Conservation (phyloP, 306 rosid genomes). For the Vigna angularis region DNA sequence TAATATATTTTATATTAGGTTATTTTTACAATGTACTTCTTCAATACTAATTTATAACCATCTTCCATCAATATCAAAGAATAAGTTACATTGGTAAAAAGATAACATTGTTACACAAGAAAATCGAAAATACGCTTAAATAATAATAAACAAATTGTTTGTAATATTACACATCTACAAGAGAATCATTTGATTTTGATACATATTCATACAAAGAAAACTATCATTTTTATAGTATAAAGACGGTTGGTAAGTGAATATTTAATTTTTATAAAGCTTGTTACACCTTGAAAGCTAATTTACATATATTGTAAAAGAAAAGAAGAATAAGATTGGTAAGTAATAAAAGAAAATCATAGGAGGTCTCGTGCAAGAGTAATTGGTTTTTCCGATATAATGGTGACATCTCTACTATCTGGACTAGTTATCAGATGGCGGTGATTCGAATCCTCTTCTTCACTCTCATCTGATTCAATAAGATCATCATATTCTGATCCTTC, state of each 20-base stretch:
- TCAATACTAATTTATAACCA: no score
- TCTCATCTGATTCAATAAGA: constrained; percentile 59
- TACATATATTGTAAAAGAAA: constrained; percentile 44
- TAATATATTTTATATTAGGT: no score
- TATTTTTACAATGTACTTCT: no score
- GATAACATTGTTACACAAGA: not conserved
- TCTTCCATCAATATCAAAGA: not conserved
- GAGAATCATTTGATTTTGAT: constrained; percentile 33
- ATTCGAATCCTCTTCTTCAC: constrained; percentile 68
- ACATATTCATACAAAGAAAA: constrained; percentile 22
- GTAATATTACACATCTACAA: constrained; percentile 18
- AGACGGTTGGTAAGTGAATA: constrained; percentile 15
- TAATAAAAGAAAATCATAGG: constrained; percentile 45
- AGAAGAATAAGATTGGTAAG: constrained; percentile 35
- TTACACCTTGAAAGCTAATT: constrained; percentile 29
- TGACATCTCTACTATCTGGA: constrained; percentile 62
- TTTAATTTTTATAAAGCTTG: constrained; percentile 26
- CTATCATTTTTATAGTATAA: constrained; percentile 37
- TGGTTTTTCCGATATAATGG: constrained; percentile 72
- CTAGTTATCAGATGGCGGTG: constrained; percentile 63
- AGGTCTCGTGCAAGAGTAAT: constrained; percentile 62
- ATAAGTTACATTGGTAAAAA: not conserved
- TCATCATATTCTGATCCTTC: constrained; percentile 71
- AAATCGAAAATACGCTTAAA: not conserved
- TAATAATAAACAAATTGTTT: not conserved